These are phyloP conservation scores for Orbilia javanica DNA, from an alignment of 2,329 filamentous ascomycete species.

Conservation along the genomic window DNA sequence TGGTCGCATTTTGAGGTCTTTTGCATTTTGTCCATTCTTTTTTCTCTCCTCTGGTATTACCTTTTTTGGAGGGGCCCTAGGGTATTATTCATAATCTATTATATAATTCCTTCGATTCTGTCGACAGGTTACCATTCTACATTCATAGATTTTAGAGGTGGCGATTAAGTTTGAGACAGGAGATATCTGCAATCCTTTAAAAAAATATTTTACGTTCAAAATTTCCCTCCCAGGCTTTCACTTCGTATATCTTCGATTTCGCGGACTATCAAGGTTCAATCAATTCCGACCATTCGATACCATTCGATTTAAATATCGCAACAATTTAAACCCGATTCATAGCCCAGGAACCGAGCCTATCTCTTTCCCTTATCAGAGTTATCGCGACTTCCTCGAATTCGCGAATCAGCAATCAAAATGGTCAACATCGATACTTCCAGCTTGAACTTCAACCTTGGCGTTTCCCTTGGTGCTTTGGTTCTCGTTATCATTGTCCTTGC, in stretches of 20 bases:
- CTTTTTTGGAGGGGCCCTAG: background rate
- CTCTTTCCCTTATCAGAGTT: background rate
- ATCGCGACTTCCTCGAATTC: no score
- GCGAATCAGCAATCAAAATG: slow-evolving; percentile 2
- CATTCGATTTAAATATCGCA: background rate
- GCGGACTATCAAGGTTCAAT: background rate
- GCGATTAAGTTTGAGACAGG: no score
- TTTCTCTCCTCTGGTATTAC: background rate
- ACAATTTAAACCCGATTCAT: background rate
- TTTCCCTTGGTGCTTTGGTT: slow-evolving; percentile 30
- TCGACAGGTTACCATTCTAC: slow-evolving; percentile 9
- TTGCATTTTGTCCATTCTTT: slow-evolving; percentile 29
- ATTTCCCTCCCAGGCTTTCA: slow-evolving; percentile 17
- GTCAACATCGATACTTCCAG: slow-evolving; percentile 24
- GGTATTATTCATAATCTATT: background rate
- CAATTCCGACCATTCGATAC: background rate
- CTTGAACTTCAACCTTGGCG: slow-evolving; percentile 25
- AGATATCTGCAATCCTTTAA: no score
- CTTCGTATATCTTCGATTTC: background rate
- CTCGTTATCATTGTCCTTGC: slow-evolving; percentile 25
- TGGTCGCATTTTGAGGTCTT: background rate
- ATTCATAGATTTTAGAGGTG: no score
- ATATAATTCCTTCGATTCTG: background rate
- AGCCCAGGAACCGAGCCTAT: no score
- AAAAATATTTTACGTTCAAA: no score